Conservation (phyloP, 306 rosid genomes). For the Vicia faba region DNA sequence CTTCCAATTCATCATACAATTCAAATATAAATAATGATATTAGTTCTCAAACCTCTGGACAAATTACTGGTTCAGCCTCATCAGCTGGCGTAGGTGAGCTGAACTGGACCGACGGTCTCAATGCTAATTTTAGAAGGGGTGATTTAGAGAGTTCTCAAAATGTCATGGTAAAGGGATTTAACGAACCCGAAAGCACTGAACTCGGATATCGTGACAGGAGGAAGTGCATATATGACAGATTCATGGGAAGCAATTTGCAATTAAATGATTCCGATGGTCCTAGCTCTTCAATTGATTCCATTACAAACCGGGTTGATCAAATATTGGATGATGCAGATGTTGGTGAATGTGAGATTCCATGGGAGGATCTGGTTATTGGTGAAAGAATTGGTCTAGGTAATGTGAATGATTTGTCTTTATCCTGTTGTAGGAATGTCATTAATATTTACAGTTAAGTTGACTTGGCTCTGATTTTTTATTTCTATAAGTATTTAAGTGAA, state of each 20-base stretch:
- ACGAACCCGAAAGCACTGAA: conserved; percentile 49
- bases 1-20: conserved; percentile 47
- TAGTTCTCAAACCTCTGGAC: conserved; percentile 42
- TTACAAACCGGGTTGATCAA: conserved; percentile 61
- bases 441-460: conserved; percentile 23
- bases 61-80: conserved; percentile 39
- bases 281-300: conserved; percentile 55
- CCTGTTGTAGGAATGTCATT: conserved; percentile 30
- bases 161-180: conserved; percentile 35
- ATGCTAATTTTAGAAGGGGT: conserved; percentile 43
- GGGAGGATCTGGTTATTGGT: conserved; percentile 93
- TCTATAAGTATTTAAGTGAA: conserved; percentile 14
- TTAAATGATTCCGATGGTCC: conserved; percentile 64
- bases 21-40: conserved; percentile 45
- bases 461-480: conserved; percentile 26
- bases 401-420: conserved; percentile 37
- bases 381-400: conserved; percentile 98
- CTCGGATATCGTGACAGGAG: conserved; percentile 50
- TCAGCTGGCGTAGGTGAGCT: conserved; percentile 38
- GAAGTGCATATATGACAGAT: conserved; percentile 62
- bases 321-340: conserved; percentile 92
- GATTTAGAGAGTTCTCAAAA: conserved; percentile 43
- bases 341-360: conserved; percentile 89
- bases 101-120: conserved; percentile 47
- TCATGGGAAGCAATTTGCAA: conserved; percentile 62